Evolutionary conservation across 2,329 filamentous ascomycete genomes (phyloP).

Genomic region (Zymoseptoria tritici): DNA sequence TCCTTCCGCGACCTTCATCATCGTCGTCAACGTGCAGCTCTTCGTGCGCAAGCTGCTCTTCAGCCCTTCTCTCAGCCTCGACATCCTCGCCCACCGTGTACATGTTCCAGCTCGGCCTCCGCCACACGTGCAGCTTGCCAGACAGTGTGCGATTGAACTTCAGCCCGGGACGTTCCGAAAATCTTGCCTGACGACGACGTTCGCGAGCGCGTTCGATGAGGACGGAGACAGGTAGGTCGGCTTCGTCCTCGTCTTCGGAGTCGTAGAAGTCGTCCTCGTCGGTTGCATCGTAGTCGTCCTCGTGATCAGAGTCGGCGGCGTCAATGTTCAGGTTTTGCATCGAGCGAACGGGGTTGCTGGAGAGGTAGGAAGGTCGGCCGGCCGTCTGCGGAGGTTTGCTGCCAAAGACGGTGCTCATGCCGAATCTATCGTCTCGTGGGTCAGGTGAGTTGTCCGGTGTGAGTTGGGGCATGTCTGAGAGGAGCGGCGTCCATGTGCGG

Average conservation of each 20-base stretch:
- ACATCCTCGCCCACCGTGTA: conserved; percentile 23
- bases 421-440: conserved; percentile 22
- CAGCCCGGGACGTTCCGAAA: conserved; percentile 24
- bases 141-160: conserved; percentile 24
- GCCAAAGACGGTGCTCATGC: conserved; percentile 13
- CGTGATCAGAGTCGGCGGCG: conserved; percentile 9
- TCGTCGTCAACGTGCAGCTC: background rate
- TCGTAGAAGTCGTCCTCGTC: conserved; percentile 17
- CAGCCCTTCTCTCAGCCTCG: conserved; percentile 21
- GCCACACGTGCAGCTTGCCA: conserved; percentile 26
- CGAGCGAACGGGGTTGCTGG: conserved; percentile 8
- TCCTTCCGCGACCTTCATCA: background rate
- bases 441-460: conserved; percentile 28
- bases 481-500: conserved; percentile 14
- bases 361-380: conserved; percentile 15
- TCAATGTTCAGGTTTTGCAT: background rate
- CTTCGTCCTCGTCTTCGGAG: conserved; percentile 16
- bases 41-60: conserved; percentile 1
- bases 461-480: conserved; percentile 23
- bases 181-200: conserved; percentile 11
- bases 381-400: background rate
- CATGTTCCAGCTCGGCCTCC: conserved; percentile 23
- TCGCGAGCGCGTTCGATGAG: conserved; percentile 19
- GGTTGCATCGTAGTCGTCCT: conserved; percentile 10
- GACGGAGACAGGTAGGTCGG: conserved; percentile 21